Evolutionary conservation across 768 basidiomycete species (phyloP).

Genomic region (Xerocomus brunneocitrinus): DNA sequence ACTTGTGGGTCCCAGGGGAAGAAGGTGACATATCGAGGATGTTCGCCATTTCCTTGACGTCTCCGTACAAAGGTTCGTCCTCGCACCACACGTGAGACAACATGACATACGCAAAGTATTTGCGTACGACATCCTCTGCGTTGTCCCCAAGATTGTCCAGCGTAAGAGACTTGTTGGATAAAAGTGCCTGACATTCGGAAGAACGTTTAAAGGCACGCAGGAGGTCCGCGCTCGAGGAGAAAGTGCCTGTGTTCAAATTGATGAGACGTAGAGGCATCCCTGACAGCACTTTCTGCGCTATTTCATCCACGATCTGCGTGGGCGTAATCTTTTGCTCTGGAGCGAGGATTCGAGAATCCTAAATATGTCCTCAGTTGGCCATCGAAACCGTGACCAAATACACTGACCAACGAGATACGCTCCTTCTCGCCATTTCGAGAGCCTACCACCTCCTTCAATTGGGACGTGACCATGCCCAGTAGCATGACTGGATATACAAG

Average conservation of each 20-base stretch:
- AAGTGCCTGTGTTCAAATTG: slow-evolving; percentile 16
- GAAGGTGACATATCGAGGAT: slow-evolving; percentile 17
- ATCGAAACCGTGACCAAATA: not conserved
- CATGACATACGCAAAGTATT: slow-evolving; percentile 26
- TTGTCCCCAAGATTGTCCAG: slow-evolving; percentile 9
- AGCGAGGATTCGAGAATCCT: not conserved
- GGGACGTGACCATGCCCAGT: not conserved
- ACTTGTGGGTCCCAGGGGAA: slow-evolving; percentile 16
- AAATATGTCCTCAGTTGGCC: not conserved
- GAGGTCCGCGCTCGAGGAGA: slow-evolving; percentile 17
- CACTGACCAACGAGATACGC: slow-evolving; percentile 2
- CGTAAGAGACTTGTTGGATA: slow-evolving; percentile 5
- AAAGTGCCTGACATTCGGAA: slow-evolving; percentile 9
- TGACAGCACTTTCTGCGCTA: slow-evolving; percentile 14
- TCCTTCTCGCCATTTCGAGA: not conserved
- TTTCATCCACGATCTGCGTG: slow-evolving; percentile 13
- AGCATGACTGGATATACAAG: slow-evolving; percentile 11
- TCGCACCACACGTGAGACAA: slow-evolving; percentile 28
- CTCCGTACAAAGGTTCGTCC: slow-evolving; percentile 22
- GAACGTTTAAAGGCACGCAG: slow-evolving; percentile 16
- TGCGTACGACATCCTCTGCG: slow-evolving; percentile 12
- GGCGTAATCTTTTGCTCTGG: slow-evolving; percentile 9
- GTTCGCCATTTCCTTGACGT: slow-evolving; percentile 9
- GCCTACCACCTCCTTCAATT: not conserved
- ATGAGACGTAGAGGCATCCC: slow-evolving; percentile 24